These are phyloP conservation scores for Cytospora piceae DNA, from an alignment of 2,329 filamentous ascomycete species.

Conservation along the genomic window DNA sequence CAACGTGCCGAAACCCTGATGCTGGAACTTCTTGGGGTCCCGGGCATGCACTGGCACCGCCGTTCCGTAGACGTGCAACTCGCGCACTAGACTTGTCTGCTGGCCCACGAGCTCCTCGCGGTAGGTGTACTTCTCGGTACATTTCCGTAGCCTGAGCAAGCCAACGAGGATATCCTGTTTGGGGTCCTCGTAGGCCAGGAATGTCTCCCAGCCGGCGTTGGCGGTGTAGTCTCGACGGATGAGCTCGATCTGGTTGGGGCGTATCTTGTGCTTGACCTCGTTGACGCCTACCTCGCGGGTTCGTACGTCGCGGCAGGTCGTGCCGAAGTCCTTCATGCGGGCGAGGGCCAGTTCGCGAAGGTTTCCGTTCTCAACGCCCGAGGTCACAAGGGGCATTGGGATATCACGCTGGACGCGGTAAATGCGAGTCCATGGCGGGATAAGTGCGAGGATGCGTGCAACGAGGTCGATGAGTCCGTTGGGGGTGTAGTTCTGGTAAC, in stretches of 20 bases:
- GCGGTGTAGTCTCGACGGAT: slow-evolving; percentile 91
- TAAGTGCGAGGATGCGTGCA: slow-evolving; percentile 89
- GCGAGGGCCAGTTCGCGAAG: slow-evolving; percentile 89
- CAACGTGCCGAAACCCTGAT: slow-evolving; percentile 94
- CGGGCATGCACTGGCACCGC: slow-evolving; percentile 96
- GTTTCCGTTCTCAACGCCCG: slow-evolving; percentile 97
- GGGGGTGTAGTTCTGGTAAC: slow-evolving; percentile 98
- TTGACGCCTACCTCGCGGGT: slow-evolving; percentile 98
- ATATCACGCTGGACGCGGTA: slow-evolving; percentile 99
- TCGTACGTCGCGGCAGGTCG: slow-evolving; percentile 91
- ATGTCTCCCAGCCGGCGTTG: slow-evolving; percentile 98
- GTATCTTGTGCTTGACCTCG: slow-evolving; percentile 98
- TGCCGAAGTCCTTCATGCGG: slow-evolving; percentile 99
- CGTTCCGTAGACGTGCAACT: slow-evolving; percentile 95
- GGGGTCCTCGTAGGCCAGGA: slow-evolving; percentile 95
- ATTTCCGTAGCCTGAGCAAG: slow-evolving; percentile 85
- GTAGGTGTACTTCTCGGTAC: slow-evolving; percentile 89
- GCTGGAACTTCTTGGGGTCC: slow-evolving; percentile 96
- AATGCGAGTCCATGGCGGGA: slow-evolving; percentile 97
- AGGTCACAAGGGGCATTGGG: slow-evolving; percentile 99
- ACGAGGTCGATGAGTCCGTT: slow-evolving; percentile 96
- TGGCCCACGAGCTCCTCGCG: slow-evolving; percentile 83
- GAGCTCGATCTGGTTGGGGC: slow-evolving; percentile 93
- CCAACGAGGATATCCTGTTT: slow-evolving; percentile 98
- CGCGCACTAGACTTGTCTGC: slow-evolving; percentile 87